Conservation (phyloP, 768 basidiomycete genomes). For the Paxillus involutus region DNA sequence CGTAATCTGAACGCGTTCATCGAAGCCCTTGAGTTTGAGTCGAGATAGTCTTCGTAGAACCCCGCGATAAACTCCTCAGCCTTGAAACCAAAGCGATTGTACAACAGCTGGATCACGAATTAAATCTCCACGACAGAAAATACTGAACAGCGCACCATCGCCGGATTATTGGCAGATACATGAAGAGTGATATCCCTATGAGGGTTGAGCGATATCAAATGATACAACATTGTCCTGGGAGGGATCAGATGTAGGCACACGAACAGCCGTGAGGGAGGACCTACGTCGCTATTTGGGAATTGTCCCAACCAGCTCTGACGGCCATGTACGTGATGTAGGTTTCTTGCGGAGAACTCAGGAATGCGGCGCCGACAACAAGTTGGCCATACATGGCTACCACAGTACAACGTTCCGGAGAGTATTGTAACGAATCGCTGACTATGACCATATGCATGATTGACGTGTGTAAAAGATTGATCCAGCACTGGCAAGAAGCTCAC, state of each 20-base stretch:
- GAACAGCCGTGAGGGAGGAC: conserved; percentile 8
- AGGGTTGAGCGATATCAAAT: conserved; percentile 70
- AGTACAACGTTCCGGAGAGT: conserved; percentile 69
- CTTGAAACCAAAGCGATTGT: conserved; percentile 87
- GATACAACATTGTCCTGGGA: conserved; percentile 71
- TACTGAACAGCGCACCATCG: conserved; percentile 51
- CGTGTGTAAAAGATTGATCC: conserved; percentile 1
- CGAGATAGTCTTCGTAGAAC: conserved; percentile 81
- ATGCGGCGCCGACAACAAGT: conserved; percentile 72
- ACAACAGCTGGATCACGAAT: conserved; percentile 52
- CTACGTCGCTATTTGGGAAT: conserved; percentile 74
- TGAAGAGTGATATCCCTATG: conserved; percentile 79
- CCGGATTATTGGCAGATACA: conserved; percentile 78
- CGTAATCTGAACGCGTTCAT: conserved; percentile 82
- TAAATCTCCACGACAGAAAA: background rate
- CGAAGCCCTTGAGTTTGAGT: conserved; percentile 64
- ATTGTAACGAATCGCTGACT: conserved; percentile 74
- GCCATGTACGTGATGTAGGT: conserved; percentile 83
- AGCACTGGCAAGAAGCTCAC: conserved; percentile 35
- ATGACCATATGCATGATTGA: background rate
- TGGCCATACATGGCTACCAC: conserved; percentile 71
- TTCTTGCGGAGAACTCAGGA: conserved; percentile 76
- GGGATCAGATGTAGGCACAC: background rate
- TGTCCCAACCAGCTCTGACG: conserved; percentile 81
- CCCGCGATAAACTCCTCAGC: conserved; percentile 81